phyloP scores from a whole-genome alignment of 1,139 yeast species.

The Candida sojae region DNA sequence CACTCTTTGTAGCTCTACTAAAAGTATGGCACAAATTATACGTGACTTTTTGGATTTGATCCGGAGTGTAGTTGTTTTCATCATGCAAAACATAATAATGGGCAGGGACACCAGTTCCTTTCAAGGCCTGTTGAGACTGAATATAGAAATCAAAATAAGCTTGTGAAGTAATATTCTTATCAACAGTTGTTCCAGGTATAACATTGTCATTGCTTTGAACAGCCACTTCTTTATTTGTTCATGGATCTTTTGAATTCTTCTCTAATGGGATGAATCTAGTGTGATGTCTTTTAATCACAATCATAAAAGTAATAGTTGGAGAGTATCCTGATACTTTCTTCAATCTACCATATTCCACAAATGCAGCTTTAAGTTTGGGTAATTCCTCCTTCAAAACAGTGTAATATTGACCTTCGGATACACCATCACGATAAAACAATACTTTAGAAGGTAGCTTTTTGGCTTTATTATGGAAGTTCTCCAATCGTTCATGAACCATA shows the following conservation, averaged over 20 bases:
- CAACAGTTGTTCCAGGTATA: constrained; percentile 15
- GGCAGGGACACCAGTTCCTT: constrained; percentile 17
- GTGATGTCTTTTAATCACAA: constrained; percentile 17
- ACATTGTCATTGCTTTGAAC: constrained; percentile 15
- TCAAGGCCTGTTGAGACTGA: constrained; percentile 17
- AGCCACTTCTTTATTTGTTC: constrained; percentile 12
- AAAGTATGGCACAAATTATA: constrained; percentile 16
- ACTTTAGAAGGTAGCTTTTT: constrained; percentile 13
- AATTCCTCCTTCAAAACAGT: constrained; percentile 15
- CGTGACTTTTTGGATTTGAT: constrained; percentile 14
- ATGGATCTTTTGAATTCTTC: constrained; percentile 10
- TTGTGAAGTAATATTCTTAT: constrained; percentile 12
- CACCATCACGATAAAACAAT: constrained; percentile 17
- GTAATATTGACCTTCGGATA: constrained; percentile 16
- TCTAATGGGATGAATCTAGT: constrained; percentile 15
- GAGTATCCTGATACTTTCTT: constrained; percentile 9
- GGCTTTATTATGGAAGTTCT: constrained; percentile 13
- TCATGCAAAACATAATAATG: constrained; percentile 17
- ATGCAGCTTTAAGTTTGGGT: constrained; percentile 13
- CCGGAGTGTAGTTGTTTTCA: constrained; percentile 13
- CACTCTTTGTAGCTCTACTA: constrained; percentile 17
- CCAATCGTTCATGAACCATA: constrained; percentile 15
- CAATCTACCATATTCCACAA: constrained; percentile 11
- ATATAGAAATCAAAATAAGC: constrained; percentile 16
- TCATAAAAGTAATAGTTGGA: constrained; percentile 15